A percentile compares a stretch with the other conserved stretches of the same genome.
These are phyloP conservation scores for Echeveria elegans DNA, from an alignment of 164 flowering plant species.

Conservation along the genomic window DNA sequence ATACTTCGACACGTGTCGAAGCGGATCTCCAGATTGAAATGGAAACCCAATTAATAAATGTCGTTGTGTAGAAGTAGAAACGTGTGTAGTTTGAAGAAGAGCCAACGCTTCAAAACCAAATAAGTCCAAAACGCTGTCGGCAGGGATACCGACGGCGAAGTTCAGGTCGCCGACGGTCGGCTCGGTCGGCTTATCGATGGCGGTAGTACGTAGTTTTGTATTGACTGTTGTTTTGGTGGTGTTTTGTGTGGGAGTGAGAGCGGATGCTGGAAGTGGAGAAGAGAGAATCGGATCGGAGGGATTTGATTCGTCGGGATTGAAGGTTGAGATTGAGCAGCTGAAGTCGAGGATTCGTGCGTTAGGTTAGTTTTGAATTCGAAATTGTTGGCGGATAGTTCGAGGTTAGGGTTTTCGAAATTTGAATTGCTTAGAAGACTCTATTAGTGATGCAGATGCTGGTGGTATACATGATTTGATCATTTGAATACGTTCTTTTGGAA, in stretches of 20 bases:
- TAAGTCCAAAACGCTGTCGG: conserved; percentile 1
- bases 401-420: background rate
- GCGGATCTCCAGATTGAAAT: background rate
- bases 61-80: background rate
- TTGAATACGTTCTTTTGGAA: too few species aligned
- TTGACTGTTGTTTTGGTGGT: background rate
- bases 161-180: too few species aligned
- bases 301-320: conserved; percentile 20
- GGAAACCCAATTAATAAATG: background rate
- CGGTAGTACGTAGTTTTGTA: background rate
- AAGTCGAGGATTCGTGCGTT: conserved; percentile 38
- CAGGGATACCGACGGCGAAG: background rate
- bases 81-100: background rate
- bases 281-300: conserved; percentile 11
- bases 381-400: background rate
- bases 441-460: background rate
- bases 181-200: background rate
- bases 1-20: background rate
- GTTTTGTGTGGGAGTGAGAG: background rate
- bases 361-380: conserved; percentile 19
- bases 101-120: conserved; percentile 3
- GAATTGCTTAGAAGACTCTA: background rate
- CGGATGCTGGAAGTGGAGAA: background rate
- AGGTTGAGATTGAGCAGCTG: conserved; percentile 30
- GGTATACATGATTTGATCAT: background rate